Evolutionary conservation across 495 filamentous ascomycete genomes (phyloP).

Genomic region (Lophium mytilinum): DNA sequence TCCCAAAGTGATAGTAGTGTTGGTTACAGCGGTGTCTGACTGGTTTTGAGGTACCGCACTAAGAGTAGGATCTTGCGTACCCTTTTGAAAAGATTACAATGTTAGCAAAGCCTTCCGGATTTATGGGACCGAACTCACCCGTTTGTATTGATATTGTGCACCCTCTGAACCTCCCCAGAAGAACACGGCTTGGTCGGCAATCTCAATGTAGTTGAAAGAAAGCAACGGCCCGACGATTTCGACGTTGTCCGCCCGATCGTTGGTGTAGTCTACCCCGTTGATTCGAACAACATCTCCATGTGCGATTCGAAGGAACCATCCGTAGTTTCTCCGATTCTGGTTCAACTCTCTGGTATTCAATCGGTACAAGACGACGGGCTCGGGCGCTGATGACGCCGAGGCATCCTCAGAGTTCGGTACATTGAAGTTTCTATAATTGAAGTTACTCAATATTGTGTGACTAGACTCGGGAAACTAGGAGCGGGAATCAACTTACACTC

Average conservation of each 20-base stretch:
- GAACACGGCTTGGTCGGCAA: slow-evolving; percentile 3
- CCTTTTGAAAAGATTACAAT: no score
- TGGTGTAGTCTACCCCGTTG: background rate
- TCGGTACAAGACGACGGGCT: background rate
- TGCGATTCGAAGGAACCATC: background rate
- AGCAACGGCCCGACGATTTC: slow-evolving; percentile 7
- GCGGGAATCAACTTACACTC: background rate
- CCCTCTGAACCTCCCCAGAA: slow-evolving; percentile 1
- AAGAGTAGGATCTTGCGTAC: no score
- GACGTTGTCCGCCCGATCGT: background rate
- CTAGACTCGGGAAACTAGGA: background rate
- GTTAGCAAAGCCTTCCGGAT: no score
- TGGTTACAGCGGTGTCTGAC: no score
- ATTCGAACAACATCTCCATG: background rate
- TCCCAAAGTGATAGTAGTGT: no score
- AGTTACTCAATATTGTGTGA: background rate
- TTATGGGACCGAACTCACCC: no score
- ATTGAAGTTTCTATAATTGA: background rate
- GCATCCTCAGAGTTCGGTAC: no score
- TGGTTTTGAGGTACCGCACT: no score
- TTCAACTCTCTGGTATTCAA: background rate
- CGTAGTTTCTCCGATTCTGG: background rate
- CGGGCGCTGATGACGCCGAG: no score
- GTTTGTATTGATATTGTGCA: no score
- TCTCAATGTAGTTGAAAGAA: slow-evolving; percentile 8